A percentile compares a stretch with the other conserved stretches of the same genome.
phyloP scores from a whole-genome alignment of 208 protist genomes.

The Entamoeba invadens region DNA sequence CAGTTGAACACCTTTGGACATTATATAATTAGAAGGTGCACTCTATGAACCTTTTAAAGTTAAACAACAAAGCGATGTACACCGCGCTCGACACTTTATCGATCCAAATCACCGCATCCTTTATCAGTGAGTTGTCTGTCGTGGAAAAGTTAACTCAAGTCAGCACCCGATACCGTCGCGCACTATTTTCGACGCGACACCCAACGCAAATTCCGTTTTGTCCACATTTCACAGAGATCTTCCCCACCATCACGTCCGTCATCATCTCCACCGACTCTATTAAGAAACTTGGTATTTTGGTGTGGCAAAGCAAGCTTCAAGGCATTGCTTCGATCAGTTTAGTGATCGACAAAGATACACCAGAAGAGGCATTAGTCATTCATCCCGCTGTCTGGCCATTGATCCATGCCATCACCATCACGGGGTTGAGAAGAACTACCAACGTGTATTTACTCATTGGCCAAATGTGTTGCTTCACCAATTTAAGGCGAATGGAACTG shows the following conservation, averaged over 20 bases:
- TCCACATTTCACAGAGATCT: neutral
- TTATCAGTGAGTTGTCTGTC: neutral
- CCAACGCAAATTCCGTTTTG: neutral
- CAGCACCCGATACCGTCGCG: neutral
- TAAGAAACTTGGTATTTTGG: neutral
- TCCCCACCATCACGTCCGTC: neutral
- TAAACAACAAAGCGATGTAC: neutral
- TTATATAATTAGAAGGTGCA: no score
- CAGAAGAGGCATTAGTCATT: neutral
- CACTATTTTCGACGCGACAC: neutral
- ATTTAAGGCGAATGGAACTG: neutral
- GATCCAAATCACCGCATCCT: neutral
- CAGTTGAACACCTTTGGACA: no score
- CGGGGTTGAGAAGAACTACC: neutral
- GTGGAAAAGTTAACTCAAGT: neutral
- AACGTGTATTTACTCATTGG: neutral
- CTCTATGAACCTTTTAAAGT: no score
- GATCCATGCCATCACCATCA: neutral
- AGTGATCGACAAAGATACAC: neutral
- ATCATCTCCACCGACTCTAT: neutral
- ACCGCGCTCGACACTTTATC: neutral
- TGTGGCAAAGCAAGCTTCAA: neutral
- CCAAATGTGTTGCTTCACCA: neutral
- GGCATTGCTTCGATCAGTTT: neutral
- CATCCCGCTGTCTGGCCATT: neutral